These are phyloP conservation scores for Fusarium tjaetaba DNA, from an alignment of 2,329 filamentous ascomycete species.

Conservation along the genomic window DNA sequence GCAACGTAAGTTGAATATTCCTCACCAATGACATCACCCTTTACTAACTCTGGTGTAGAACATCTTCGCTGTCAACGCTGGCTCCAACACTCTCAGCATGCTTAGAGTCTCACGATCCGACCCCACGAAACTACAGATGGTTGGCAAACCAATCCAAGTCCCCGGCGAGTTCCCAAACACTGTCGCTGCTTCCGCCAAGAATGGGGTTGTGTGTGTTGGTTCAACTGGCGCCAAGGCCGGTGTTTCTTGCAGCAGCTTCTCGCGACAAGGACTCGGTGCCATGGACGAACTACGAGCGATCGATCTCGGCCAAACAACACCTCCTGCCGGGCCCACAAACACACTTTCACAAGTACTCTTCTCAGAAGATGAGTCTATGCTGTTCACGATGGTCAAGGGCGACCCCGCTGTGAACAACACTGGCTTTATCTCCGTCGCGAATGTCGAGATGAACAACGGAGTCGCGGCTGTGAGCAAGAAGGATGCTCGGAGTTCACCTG, in stretches of 20 bases:
- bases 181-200: slow-evolving; percentile 57
- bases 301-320: slow-evolving; percentile 64
- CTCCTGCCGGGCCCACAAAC: slow-evolving; percentile 66
- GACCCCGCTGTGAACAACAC: slow-evolving; percentile 63
- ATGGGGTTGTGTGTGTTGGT: slow-evolving; percentile 58
- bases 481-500: slow-evolving; percentile 53
- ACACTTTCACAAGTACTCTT: slow-evolving; percentile 71
- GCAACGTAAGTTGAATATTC: slow-evolving; percentile 52
- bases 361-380: slow-evolving; percentile 60
- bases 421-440: slow-evolving; percentile 64
- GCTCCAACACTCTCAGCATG: slow-evolving; percentile 63
- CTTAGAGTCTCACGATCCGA: slow-evolving; percentile 55
- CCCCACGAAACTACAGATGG: slow-evolving; percentile 55
- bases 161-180: slow-evolving; percentile 64
- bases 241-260: slow-evolving; percentile 56
- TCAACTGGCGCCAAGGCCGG: slow-evolving; percentile 56
- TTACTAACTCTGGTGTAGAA: slow-evolving; percentile 45
- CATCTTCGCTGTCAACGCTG: slow-evolving; percentile 64
- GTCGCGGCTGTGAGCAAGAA: slow-evolving; percentile 39
- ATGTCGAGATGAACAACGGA: slow-evolving; percentile 46
- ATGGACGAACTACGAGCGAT: slow-evolving; percentile 60
- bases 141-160: slow-evolving; percentile 55
- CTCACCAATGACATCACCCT: rapidly evolving
- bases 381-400: slow-evolving; percentile 70
- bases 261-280: slow-evolving; percentile 48